A percentile compares a stretch with the other conserved stretches of the same genome.
Conservation (phyloP, 1,284 basidiomycete genomes). For the Ceratobasidium sp. region DNA sequence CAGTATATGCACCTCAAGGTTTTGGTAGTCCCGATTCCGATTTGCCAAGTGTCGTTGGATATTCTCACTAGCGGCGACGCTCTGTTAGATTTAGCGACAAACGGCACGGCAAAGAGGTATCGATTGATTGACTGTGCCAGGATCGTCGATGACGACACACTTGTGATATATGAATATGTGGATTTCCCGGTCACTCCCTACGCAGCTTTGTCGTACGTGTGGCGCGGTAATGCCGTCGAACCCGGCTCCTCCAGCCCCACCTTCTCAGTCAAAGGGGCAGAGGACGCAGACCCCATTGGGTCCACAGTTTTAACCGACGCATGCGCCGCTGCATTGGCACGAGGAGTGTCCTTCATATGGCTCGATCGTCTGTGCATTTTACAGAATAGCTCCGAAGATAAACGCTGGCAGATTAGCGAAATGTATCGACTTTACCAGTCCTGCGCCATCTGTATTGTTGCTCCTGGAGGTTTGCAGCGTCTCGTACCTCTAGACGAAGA, state of each 20-base stretch:
- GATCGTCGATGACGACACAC: background rate
- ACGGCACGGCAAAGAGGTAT: background rate
- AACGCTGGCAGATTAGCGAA: background rate
- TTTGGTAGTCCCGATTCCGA: no score
- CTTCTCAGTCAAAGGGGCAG: background rate
- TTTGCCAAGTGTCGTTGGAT: no score
- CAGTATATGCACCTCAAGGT: no score
- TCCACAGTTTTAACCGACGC: background rate
- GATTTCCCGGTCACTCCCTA: background rate
- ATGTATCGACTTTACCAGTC: background rate
- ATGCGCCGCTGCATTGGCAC: background rate
- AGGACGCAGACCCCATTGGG: background rate
- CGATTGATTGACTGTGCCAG: background rate
- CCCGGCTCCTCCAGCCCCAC: background rate
- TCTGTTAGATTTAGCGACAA: no score
- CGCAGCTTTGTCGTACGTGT: background rate
- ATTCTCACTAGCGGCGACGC: no score
- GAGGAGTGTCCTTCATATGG: background rate
- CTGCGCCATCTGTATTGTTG: background rate
- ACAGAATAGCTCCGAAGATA: background rate
- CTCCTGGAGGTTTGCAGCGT: background rate
- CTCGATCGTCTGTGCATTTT: constrained; percentile 6
- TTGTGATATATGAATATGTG: background rate
- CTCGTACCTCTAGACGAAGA: background rate
- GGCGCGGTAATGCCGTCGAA: background rate